Conservation (phyloP, 768 basidiomycete species). For the Suillus lakei region DNA sequence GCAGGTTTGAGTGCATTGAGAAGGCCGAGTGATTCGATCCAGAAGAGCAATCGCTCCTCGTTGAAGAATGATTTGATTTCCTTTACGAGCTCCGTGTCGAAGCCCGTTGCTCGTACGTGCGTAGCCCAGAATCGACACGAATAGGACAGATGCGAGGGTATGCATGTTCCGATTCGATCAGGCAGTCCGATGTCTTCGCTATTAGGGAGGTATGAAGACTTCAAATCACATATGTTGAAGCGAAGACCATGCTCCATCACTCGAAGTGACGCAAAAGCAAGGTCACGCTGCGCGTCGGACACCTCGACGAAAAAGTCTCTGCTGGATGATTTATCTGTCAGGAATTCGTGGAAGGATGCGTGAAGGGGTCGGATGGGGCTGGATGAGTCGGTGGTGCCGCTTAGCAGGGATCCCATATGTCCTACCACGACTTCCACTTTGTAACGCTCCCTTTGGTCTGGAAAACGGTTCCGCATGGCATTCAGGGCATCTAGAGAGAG, state of each 20-base stretch:
- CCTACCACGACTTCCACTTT: neutral
- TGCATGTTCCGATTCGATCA: neutral
- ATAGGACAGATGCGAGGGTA: slow-evolving; percentile 13
- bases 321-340: slow-evolving; percentile 20
- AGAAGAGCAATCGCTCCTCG: slow-evolving; percentile 13
- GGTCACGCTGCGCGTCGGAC: neutral
- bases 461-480: neutral
- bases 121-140: slow-evolving; percentile 17
- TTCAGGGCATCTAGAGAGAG: neutral
- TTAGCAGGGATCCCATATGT: slow-evolving; percentile 12
- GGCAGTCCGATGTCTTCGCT: slow-evolving; percentile 18
- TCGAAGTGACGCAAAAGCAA: slow-evolving; percentile 22
- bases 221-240: slow-evolving; percentile 42
- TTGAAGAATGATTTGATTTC: slow-evolving; percentile 5
- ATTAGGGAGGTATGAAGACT: slow-evolving; percentile 35
- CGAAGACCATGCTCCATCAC: slow-evolving; percentile 34
- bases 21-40: slow-evolving; percentile 8
- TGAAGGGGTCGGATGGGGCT: slow-evolving; percentile 24
- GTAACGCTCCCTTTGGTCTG: neutral
- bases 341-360: slow-evolving; percentile 34
- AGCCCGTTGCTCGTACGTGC: slow-evolving; percentile 10
- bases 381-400: neutral
- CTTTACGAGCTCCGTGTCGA: neutral
- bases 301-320: slow-evolving; percentile 18
- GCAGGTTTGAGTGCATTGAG: neutral